These are phyloP conservation scores for Pelargonium australe DNA, from an alignment of 441 rosid genomes.

Conservation along the genomic window DNA sequence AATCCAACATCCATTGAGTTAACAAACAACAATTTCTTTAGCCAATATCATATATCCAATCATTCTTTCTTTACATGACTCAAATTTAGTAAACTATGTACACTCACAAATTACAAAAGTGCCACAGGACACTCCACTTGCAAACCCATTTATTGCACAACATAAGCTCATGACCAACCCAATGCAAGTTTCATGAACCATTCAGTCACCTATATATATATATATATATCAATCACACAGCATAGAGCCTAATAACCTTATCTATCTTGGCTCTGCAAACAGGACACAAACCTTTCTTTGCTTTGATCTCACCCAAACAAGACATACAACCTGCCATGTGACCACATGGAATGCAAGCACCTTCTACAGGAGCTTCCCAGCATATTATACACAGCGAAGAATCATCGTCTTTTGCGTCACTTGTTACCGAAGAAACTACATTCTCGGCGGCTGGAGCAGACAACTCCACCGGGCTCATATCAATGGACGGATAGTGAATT, in stretches of 20 bases:
- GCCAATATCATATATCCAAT: too few relatives aligned
- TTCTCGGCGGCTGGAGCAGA: constrained; percentile 15
- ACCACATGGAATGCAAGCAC: constrained; percentile 64
- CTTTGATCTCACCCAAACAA: constrained; percentile 44
- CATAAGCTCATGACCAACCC: too few relatives aligned
- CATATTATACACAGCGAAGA: constrained; percentile 49
- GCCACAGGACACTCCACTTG: too few relatives aligned
- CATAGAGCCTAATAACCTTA: constrained; percentile 42
- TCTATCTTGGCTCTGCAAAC: constrained; percentile 41
- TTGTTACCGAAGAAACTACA: constrained; percentile 19
- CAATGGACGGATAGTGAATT: constrained; percentile 35
- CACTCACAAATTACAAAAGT: too few relatives aligned
- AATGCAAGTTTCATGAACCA: constrained; percentile 1
- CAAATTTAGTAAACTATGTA: too few relatives aligned
- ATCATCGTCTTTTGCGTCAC: constrained; percentile 24
- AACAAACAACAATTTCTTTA: too few relatives aligned
- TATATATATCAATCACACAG: too few relatives aligned
- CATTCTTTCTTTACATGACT: too few relatives aligned
- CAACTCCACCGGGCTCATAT: constrained; percentile 26
- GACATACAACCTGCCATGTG: constrained; percentile 71
- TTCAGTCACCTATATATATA: constrained; percentile 6
- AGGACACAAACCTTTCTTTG: constrained; percentile 49
- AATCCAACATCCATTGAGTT: too few relatives aligned
- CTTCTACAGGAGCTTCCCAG: constrained; percentile 54
- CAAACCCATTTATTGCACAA: too few relatives aligned